These are phyloP conservation scores for Malus hybrid DNA, from an alignment of 331 rosid genomes.

Conservation along the genomic window DNA sequence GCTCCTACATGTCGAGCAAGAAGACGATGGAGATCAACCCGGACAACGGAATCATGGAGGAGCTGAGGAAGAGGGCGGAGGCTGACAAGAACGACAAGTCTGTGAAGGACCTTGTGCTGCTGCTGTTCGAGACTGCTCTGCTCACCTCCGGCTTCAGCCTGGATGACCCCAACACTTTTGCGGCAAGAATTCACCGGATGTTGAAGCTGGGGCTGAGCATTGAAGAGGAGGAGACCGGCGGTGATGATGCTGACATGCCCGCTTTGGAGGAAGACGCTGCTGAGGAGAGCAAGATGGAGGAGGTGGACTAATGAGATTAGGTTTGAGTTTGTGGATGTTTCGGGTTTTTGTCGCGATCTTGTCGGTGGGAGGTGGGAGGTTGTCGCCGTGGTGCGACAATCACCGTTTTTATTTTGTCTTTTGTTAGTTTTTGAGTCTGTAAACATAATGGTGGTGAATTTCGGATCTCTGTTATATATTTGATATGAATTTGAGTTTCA, in stretches of 20 bases:
- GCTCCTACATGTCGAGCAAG: constrained; percentile 63
- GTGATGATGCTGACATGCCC: constrained; percentile 53
- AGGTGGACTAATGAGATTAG: constrained; percentile 30
- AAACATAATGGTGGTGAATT: not conserved
- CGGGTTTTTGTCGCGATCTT: not conserved
- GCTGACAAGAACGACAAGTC: constrained; percentile 60
- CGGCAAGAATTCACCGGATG: constrained; percentile 60
- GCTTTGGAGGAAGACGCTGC: constrained; percentile 47
- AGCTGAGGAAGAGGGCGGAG: constrained; percentile 55
- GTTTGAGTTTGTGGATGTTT: not conserved
- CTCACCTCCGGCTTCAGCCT: constrained; percentile 66
- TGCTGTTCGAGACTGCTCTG: constrained; percentile 53
- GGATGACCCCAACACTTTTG: constrained; percentile 61
- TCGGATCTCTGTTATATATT: not conserved
- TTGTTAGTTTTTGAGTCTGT: not conserved
- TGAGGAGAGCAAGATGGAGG: constrained; percentile 79
- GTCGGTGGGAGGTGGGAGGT: not conserved
- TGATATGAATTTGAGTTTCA: not conserved
- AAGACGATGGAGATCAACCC: constrained; percentile 72
- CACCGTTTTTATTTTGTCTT: too few relatives aligned
- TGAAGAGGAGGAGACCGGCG: constrained; percentile 39
- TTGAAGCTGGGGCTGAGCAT: constrained; percentile 58
- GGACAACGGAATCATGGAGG: constrained; percentile 67
- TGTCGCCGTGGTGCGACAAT: not conserved
- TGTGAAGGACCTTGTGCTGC: constrained; percentile 53